Evolutionary conservation across 768 basidiomycete species (phyloP), one percentile per base, ranked within the genome.

Genomic region (Tremella fuciformis): DNA sequence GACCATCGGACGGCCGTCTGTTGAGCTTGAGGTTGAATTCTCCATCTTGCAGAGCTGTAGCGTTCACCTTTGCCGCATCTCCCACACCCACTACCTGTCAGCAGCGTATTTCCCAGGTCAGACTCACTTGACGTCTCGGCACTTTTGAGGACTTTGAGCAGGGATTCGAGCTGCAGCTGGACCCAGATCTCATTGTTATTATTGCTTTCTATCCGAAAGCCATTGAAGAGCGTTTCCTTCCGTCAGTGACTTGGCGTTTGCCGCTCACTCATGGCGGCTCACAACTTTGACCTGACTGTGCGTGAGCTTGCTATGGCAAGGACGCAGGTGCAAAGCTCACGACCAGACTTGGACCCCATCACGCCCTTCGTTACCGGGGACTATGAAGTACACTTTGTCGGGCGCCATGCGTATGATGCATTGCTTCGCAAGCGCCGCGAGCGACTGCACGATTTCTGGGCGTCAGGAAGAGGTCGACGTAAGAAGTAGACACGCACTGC

Each of bases 291-390:
- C 70, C 44, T 70, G 72, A 2, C 72, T 74, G 46, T 25, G 42
- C 15, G 48, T 50, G 24, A 18, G 26, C 49, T 22, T 22, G 11
- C 44, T 19, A 6, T 2, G 13, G 18, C 25, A 38, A 21, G 54
- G 40, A 11, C 9, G 1, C 3, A 34, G 2, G n/a, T n/a, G n/a
- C n/a, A n/a, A 22, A 21, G 67, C 75, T 69, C 53, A 76, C 75
- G 75, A 76, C 76, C 76, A 77, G 1, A 77, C 73, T 57, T 77
- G 74, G 2, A 77, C 76, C 34, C 76, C 76, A 57, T 71, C 71
- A 38, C 62, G 66, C 3, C 71, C 70, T 58, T 77, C 76, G 51
- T 69, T 74, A 0, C 65, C 74, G 2, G 76, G 67, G 4, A 77
- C 72, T 51, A 77, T 77, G 50, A 77, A 77, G 26, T 71, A 62